A percentile compares a stretch with the other conserved stretches of the same genome.
Evolutionary conservation across 768 basidiomycete species (phyloP).

Genomic region (Naganishia kalamii): DNA sequence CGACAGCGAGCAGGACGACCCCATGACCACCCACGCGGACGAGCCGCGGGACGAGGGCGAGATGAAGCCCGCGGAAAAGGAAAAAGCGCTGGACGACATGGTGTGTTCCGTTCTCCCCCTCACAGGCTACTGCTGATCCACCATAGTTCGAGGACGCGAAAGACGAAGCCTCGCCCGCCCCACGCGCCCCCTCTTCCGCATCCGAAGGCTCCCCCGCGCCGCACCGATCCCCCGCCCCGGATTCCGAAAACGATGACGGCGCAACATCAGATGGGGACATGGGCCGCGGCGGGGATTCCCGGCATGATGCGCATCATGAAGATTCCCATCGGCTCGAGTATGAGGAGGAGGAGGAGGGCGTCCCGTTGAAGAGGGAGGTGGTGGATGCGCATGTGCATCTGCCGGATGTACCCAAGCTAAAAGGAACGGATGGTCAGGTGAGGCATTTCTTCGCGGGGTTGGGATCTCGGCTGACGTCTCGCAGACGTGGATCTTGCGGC

Average conservation of each 20-base stretch:
- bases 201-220: not conserved
- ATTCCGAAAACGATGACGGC: not conserved
- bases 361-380: slow-evolving; percentile 28
- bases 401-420: slow-evolving; percentile 79
- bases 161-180: not conserved
- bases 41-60: not conserved
- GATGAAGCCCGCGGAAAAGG: not conserved
- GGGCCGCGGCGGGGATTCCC: slow-evolving; percentile 6
- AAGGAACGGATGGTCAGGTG: slow-evolving; percentile 74
- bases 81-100: not conserved
- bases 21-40: slow-evolving; percentile 5
- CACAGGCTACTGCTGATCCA: not conserved
- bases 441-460: slow-evolving; percentile 22
- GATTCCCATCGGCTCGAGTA: slow-evolving; percentile 42
- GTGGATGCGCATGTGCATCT: slow-evolving; percentile 58
- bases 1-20: not conserved
- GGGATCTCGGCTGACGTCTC: not conserved
- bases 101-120: not conserved
- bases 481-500: slow-evolving; percentile 85
- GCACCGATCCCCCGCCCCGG: not conserved
- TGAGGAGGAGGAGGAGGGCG: slow-evolving; percentile 41
- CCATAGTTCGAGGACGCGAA: slow-evolving; percentile 1
- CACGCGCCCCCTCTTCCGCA: not conserved
- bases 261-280: slow-evolving; percentile 6
- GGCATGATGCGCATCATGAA: not conserved